Percentiles rank a stretch among this genome's conserved stretches.
Evolutionary conservation across 192 early-diverging fungal species (phyloP).

Genomic region (Backusella mclennaniae): DNA sequence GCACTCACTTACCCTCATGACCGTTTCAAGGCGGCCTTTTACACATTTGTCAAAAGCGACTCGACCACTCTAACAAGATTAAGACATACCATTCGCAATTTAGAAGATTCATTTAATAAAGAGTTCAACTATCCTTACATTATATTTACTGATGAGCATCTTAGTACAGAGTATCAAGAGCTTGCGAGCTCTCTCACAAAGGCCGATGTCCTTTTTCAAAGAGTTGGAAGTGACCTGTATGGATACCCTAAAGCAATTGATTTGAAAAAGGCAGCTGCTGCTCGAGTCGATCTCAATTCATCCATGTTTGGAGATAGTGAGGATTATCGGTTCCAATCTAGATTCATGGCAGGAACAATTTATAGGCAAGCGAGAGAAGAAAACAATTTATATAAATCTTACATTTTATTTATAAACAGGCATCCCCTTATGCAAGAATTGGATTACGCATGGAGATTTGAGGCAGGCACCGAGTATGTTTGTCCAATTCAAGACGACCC

Average conservation of each 20-base stretch:
- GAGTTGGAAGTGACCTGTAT: constrained; percentile 19
- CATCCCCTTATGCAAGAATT: constrained; percentile 51
- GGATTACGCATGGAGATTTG: constrained; percentile 61
- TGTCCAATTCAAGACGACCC: constrained; percentile 54
- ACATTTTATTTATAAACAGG: constrained; percentile 23
- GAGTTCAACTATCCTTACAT: constrained; percentile 34
- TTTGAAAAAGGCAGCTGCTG: constrained; percentile 26
- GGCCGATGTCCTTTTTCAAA: constrained; percentile 23
- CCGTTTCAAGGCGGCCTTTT: constrained; percentile 21
- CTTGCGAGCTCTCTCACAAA: constrained; percentile 19
- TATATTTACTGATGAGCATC: constrained; percentile 32
- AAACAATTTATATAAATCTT: not conserved
- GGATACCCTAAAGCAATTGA: constrained; percentile 24
- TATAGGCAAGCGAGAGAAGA: constrained; percentile 19
- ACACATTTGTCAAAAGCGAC: constrained; percentile 32
- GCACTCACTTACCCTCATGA: not conserved
- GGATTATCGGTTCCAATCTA: constrained; percentile 52
- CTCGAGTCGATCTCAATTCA: constrained; percentile 27
- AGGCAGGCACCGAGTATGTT: constrained; percentile 48
- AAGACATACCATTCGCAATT: constrained; percentile 31
- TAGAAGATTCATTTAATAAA: constrained; percentile 36
- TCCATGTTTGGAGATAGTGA: constrained; percentile 39
- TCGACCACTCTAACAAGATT: constrained; percentile 17
- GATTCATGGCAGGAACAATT: constrained; percentile 36
- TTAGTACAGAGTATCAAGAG: constrained; percentile 33